phyloP scores from a whole-genome alignment of 2,329 filamentous ascomycete genomes.

The Ilyonectria sp. region DNA sequence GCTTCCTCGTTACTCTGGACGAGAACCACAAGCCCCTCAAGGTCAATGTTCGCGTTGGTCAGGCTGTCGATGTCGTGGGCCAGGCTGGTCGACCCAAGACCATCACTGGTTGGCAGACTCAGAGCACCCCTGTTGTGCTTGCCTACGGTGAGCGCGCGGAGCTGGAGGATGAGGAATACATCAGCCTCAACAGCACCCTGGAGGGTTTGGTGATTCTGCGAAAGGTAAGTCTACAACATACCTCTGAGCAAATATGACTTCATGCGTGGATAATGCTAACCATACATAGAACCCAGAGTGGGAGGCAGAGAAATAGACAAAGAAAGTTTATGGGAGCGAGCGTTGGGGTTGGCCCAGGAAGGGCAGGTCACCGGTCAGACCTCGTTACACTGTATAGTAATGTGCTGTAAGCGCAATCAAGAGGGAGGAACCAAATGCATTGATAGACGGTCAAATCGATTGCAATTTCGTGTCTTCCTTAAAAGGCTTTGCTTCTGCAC shows the following conservation, averaged over 20 bases:
- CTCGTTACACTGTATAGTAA: slow-evolving; percentile 55
- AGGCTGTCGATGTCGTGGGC: slow-evolving; percentile 97
- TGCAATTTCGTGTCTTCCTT: slow-evolving; percentile 38
- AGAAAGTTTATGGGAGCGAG: slow-evolving; percentile 37
- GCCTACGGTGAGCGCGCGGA: slow-evolving; percentile 97
- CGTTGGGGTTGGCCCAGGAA: slow-evolving; percentile 36
- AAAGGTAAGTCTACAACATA: slow-evolving; percentile 77
- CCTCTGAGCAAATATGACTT: neutral
- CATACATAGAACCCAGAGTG: slow-evolving; percentile 56
- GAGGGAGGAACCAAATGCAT: slow-evolving; percentile 37
- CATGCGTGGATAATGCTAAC: slow-evolving; percentile 32
- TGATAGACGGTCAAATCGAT: slow-evolving; percentile 49
- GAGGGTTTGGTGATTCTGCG: slow-evolving; percentile 96
- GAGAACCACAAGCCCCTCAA: slow-evolving; percentile 94
- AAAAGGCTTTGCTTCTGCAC: neutral
- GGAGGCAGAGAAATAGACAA: slow-evolving; percentile 56
- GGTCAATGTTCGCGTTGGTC: slow-evolving; percentile 96
- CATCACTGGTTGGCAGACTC: slow-evolving; percentile 99
- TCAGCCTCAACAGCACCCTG: slow-evolving; percentile 89
- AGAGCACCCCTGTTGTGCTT: slow-evolving; percentile 96
- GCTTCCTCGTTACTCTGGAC: slow-evolving; percentile 96
- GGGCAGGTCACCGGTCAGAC: slow-evolving; percentile 40
- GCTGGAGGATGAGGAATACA: slow-evolving; percentile 97
- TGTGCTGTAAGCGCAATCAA: slow-evolving; percentile 47
- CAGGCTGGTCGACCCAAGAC: slow-evolving; percentile 98